Conservation (phyloP, 306 rosid genomes). For the Parietaria judaica region DNA sequence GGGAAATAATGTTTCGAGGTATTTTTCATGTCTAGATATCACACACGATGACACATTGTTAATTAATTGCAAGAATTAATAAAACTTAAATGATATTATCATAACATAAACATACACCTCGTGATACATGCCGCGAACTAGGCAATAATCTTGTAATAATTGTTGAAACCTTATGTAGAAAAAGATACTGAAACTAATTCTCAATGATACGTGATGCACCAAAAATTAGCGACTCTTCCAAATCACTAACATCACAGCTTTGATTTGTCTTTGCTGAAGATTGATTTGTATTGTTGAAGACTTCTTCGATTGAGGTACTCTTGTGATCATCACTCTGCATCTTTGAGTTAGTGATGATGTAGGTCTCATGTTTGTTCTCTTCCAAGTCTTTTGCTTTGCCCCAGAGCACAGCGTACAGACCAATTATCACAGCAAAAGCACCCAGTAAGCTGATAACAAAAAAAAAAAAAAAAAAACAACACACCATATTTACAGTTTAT, state of each 20-base stretch:
- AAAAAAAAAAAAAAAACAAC: not conserved
- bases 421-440: constrained; percentile 42
- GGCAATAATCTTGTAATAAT: not conserved
- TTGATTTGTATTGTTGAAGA: too few species aligned
- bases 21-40: too few species aligned
- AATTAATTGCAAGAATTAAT: too few species aligned
- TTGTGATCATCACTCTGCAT: constrained; percentile 4
- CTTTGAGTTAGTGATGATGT: constrained; percentile 7
- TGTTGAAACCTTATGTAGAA: not conserved
- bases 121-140: not conserved
- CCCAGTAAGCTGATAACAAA: constrained; percentile 42
- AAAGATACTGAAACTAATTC: not conserved
- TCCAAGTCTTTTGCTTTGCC: constrained; percentile 54
- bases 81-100: too few species aligned
- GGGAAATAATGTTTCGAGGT: too few species aligned
- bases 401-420: constrained; percentile 60
- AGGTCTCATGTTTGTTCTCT: constrained; percentile 20
- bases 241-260: constrained; percentile 16
- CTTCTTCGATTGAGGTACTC: too few species aligned
- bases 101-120: too few species aligned
- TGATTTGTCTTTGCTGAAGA: too few species aligned
- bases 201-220: not conserved
- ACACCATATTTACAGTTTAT: not conserved
- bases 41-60: too few species aligned
- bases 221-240: constrained; percentile 35